Conservation (phyloP, 106 monocot genomes). For the Xerophyta viscosa region DNA sequence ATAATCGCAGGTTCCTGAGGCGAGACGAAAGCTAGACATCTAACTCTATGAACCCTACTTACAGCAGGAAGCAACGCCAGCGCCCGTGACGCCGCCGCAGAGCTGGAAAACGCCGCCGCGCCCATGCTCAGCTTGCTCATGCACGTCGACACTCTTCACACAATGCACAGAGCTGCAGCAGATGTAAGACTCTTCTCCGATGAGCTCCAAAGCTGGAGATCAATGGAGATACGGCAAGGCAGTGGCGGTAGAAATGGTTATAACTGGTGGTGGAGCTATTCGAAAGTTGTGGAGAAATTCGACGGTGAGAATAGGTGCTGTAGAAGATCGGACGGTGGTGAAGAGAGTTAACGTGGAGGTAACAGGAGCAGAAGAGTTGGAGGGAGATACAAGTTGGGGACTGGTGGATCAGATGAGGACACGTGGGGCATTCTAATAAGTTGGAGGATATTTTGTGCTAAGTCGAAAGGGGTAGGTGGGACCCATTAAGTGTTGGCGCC, state of each 20-base stretch:
- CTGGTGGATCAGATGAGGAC: slow-evolving; percentile 13
- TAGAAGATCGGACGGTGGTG: slow-evolving; percentile 14
- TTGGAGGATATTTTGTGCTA: slow-evolving; percentile 6
- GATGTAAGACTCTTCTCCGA: no score
- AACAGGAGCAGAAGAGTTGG: not conserved
- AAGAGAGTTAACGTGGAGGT: slow-evolving; percentile 14
- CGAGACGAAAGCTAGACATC: slow-evolving; percentile 10
- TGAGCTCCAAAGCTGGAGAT: no score
- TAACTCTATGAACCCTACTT: not conserved
- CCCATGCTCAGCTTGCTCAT: slow-evolving; percentile 28
- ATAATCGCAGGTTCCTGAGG: slow-evolving; percentile 15
- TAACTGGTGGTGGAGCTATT: no score
- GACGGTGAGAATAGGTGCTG: slow-evolving; percentile 6
- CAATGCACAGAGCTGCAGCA: slow-evolving; percentile 7
- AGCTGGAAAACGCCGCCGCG: slow-evolving; percentile 32
- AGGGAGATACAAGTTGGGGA: slow-evolving; percentile 1
- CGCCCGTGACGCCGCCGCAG: no score
- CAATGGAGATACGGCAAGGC: no score
- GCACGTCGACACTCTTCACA: not conserved
- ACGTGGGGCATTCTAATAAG: slow-evolving; percentile 21
- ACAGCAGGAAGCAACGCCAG: slow-evolving; percentile 8
- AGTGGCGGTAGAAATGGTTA: no score
- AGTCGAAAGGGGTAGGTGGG: no score
- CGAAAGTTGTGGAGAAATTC: no score
- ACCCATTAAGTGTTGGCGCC: no score